Evolutionary conservation across 805 yeast species (phyloP), one percentile per base, ranked within the genome.

Genomic region (Pichia nakasei): DNA sequence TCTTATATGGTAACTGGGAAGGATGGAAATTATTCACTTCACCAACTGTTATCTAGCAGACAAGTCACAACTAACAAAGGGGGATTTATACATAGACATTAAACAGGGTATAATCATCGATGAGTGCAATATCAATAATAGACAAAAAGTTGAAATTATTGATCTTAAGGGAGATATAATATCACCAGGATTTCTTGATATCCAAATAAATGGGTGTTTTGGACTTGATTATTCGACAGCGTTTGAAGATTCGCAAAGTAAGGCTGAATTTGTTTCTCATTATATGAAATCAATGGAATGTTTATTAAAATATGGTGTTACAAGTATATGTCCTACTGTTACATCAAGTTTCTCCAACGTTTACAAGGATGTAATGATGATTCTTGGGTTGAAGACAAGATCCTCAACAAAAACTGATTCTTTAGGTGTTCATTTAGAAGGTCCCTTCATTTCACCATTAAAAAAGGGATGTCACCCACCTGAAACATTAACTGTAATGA

Each of bases 351-450:
- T 68, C 51, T 70, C 73, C 7, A 66, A 69, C 39, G 75, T 72
- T 29, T 76, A 76, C 55, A 56, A 57, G 20, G 68, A 65, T 46
- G 73, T 72, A 11, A 61, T 76, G 42, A 77, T 76, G 6, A 48
- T 66, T 22, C 63, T 73, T 47, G 59, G 59, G 18, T 33, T 35
- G 17, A 60, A 62, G 27, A 56, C 65, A 12, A 56, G 75, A 32
- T 49, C 57, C 3, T 24, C 50, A 29, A 48, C 51, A 39, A 64
- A 59, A 53, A 54, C 69, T 15, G 78, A 73, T 52, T 66, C 72
- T 4, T 59, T 76, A 44, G 82, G 82, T 11, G 77, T 77, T n/a
- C 82, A 76, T 53, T 58, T 72, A 34, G 82, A 76, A 51, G 82
- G 82, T 6, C 82, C 82, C 8, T 75, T 76, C 53, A 68, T 76